Conservation (phyloP, 768 basidiomycete species). For the Calocera cornea region DNA sequence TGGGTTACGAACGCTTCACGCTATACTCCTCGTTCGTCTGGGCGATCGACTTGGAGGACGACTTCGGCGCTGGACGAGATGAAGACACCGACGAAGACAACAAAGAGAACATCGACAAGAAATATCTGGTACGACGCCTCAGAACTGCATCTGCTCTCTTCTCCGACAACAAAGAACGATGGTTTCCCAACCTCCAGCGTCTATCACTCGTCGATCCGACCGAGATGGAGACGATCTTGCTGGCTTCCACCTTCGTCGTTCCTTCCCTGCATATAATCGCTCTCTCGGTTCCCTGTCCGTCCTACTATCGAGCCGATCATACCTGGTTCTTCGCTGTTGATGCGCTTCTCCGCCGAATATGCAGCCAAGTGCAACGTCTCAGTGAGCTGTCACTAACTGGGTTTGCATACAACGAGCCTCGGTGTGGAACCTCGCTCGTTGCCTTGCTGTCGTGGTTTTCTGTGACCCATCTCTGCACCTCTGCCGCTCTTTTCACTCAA, state of each 20-base stretch:
- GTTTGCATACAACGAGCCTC: not conserved
- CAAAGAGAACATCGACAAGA: not conserved
- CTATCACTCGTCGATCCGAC: not conserved
- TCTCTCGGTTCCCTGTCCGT: not conserved
- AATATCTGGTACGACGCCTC: not conserved
- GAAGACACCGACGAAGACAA: not conserved
- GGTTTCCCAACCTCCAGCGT: not conserved
- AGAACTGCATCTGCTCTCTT: not conserved
- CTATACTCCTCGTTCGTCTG: not conserved
- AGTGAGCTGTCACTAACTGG: not conserved
- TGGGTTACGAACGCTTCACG: not conserved
- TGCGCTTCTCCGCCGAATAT: not conserved
- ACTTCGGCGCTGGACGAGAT: not conserved
- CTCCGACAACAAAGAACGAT: not conserved
- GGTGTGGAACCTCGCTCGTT: not conserved
- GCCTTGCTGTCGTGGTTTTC: not conserved
- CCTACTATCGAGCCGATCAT: not conserved
- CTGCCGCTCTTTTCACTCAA: not conserved
- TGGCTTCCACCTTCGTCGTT: not conserved
- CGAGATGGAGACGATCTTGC: not conserved
- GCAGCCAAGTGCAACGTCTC: not conserved
- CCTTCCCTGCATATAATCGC: not conserved
- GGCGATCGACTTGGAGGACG: not conserved
- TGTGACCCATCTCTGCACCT: not conserved
- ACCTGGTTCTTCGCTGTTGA: not conserved